These are phyloP conservation scores for Paecilomyces fulvus DNA, from an alignment of 2,329 filamentous ascomycete species.

Conservation along the genomic window DNA sequence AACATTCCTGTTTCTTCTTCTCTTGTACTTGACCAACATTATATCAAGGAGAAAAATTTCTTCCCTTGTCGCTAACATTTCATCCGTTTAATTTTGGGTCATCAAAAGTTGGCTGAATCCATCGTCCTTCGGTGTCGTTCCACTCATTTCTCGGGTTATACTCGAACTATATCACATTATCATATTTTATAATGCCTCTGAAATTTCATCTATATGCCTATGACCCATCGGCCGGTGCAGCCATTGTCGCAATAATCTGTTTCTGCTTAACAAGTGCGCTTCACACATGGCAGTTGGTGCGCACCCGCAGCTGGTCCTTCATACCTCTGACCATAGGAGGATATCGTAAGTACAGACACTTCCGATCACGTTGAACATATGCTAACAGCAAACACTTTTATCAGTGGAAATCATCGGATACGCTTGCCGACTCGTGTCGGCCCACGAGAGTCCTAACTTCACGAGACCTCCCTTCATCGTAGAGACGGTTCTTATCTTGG, in stretches of 20 bases:
- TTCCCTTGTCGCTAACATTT: neutral
- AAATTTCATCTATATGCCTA: neutral
- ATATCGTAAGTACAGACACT: neutral
- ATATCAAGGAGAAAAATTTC: neutral
- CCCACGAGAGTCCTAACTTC: slow-evolving; percentile 32
- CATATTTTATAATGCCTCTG: neutral
- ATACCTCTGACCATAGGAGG: slow-evolving; percentile 8
- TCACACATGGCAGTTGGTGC: slow-evolving; percentile 34
- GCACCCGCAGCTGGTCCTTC: slow-evolving; percentile 39
- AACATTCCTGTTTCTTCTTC: neutral
- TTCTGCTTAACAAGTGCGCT: slow-evolving; percentile 32
- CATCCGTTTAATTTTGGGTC: too few species aligned
- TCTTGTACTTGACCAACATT: neutral
- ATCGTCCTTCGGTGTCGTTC: too few species aligned
- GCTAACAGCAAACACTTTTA: neutral
- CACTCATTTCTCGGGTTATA: neutral
- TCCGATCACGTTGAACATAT: neutral
- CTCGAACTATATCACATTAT: neutral
- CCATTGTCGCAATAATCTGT: neutral
- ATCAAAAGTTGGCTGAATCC: too few species aligned
- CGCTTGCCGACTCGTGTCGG: slow-evolving; percentile 36
- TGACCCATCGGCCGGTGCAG: neutral
- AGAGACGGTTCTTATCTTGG: slow-evolving; percentile 35
- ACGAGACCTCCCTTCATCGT: slow-evolving; percentile 35
- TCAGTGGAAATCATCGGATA: slow-evolving; percentile 45